phyloP scores from a whole-genome alignment of 2,329 filamentous ascomycete genomes.

The Endothia cerciana region DNA sequence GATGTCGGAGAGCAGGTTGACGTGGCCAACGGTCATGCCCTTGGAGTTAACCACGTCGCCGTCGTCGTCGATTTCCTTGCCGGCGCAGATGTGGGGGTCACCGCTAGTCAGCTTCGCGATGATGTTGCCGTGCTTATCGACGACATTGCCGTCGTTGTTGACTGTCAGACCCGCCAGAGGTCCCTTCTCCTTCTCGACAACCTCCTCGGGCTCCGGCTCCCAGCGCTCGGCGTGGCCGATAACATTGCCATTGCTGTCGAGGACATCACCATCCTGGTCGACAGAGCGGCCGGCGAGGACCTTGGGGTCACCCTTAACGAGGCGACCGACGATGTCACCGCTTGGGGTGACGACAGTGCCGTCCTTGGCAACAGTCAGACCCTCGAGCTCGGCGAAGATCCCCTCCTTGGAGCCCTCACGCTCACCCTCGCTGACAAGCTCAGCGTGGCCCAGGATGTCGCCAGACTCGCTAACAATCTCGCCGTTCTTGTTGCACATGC shows the following conservation, averaged over 20 bases:
- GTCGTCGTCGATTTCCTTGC: constrained; percentile 71
- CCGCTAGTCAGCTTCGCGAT: constrained; percentile 72
- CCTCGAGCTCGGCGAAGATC: constrained; percentile 68
- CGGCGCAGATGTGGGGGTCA: constrained; percentile 65
- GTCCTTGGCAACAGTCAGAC: constrained; percentile 69
- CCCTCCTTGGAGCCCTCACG: constrained; percentile 66
- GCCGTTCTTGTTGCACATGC: constrained; percentile 73
- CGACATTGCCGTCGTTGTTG: constrained; percentile 62
- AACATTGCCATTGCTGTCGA: constrained; percentile 72
- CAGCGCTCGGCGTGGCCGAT: constrained; percentile 63
- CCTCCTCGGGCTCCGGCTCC: constrained; percentile 50
- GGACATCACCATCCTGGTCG: constrained; percentile 81
- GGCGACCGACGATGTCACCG: constrained; percentile 73
- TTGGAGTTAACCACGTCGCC: constrained; percentile 73
- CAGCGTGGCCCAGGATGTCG: constrained; percentile 68
- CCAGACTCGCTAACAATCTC: constrained; percentile 75
- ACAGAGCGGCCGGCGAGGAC: constrained; percentile 72
- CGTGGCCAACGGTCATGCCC: constrained; percentile 68
- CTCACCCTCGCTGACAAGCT: constrained; percentile 70
- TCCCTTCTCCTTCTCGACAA: constrained; percentile 55
- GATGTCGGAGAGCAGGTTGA: constrained; percentile 67
- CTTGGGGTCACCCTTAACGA: constrained; percentile 73
- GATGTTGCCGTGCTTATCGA: constrained; percentile 61
- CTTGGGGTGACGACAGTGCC: constrained; percentile 68
- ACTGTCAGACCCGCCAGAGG: constrained; percentile 58